Conservation (phyloP, 1,139 yeast genomes). For the Zygotorulaspora mrakii region DNA sequence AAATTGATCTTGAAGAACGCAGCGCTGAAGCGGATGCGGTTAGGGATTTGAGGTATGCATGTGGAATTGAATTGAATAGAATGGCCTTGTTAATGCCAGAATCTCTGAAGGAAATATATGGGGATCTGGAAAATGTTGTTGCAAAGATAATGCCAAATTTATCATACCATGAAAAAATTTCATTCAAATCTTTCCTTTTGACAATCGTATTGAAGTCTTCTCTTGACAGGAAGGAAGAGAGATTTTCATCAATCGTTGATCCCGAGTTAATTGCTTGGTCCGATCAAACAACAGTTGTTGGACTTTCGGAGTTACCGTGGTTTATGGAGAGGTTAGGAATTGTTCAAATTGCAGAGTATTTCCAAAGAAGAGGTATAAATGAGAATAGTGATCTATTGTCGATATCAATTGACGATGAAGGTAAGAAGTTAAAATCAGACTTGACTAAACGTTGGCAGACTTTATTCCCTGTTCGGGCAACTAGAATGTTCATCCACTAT, state of each 20-base stretch:
- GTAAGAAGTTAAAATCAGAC: slow-evolving; percentile 66
- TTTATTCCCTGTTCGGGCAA: slow-evolving; percentile 91
- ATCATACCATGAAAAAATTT: slow-evolving; percentile 87
- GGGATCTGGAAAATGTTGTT: slow-evolving; percentile 78
- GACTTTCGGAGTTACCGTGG: slow-evolving; percentile 87
- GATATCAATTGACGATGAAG: slow-evolving; percentile 89
- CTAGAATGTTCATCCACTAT: slow-evolving; percentile 90
- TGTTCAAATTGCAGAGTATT: slow-evolving; percentile 87
- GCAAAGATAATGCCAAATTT: slow-evolving; percentile 69
- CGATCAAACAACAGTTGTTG: slow-evolving; percentile 84
- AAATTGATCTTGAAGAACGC: slow-evolving; percentile 46
- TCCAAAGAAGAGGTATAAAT: slow-evolving; percentile 74
- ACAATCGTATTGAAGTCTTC: slow-evolving; percentile 89
- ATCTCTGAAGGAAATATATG: slow-evolving; percentile 71
- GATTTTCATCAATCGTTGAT: slow-evolving; percentile 84
- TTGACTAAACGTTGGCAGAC: slow-evolving; percentile 91
- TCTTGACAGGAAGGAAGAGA: slow-evolving; percentile 61
- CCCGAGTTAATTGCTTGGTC: slow-evolving; percentile 93
- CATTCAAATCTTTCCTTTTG: slow-evolving; percentile 84
- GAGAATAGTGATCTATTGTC: slow-evolving; percentile 70
- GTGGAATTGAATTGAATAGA: slow-evolving; percentile 92
- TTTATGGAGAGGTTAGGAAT: slow-evolving; percentile 97
- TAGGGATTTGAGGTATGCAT: slow-evolving; percentile 82
- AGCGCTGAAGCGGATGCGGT: slow-evolving; percentile 79
- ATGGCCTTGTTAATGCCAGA: slow-evolving; percentile 94